phyloP scores from a whole-genome alignment of 2,329 filamentous ascomycete genomes.

The Fusarium pininemorale region DNA sequence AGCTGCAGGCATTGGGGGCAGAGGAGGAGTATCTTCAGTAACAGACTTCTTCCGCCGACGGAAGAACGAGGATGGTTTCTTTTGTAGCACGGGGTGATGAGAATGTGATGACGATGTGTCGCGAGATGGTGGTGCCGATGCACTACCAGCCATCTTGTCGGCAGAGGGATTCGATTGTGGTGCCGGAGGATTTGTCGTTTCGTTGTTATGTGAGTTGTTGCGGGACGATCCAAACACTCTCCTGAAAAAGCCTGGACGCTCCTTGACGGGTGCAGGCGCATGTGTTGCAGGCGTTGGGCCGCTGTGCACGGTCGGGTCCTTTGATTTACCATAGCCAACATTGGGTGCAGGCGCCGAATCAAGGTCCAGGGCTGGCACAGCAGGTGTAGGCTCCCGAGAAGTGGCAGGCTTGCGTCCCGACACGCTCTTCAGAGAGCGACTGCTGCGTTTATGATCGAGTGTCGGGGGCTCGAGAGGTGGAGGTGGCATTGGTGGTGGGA shows the following conservation, averaged over 20 bases:
- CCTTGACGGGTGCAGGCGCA: slow-evolving; percentile 62
- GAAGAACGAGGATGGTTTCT: slow-evolving; percentile 96
- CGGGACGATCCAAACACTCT: slow-evolving; percentile 85
- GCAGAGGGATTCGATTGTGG: slow-evolving; percentile 35
- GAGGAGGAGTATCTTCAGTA: slow-evolving; percentile 73
- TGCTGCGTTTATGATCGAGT: slow-evolving; percentile 65
- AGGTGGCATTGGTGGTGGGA: slow-evolving; percentile 49
- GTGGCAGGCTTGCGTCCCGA: slow-evolving; percentile 47
- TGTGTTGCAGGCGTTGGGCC: slow-evolving; percentile 60
- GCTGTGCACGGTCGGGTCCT: slow-evolving; percentile 58
- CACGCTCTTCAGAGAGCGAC: slow-evolving; percentile 63
- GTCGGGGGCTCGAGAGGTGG: slow-evolving; percentile 51
- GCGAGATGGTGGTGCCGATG: slow-evolving; percentile 59
- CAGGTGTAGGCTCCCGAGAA: slow-evolving; percentile 41
- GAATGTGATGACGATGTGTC: slow-evolving; percentile 56
- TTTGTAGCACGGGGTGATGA: slow-evolving; percentile 70
- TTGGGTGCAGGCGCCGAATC: slow-evolving; percentile 67
- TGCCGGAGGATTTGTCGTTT: slow-evolving; percentile 34
- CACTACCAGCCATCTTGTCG: slow-evolving; percentile 59
- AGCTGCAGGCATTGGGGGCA: slow-evolving; percentile 58
- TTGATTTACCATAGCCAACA: slow-evolving; percentile 68
- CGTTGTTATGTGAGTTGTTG: slow-evolving; percentile 49
- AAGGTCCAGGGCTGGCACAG: slow-evolving; percentile 50
- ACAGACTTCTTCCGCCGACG: slow-evolving; percentile 91
- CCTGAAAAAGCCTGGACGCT: slow-evolving; percentile 89